Base-by-base conservation (phyloP, 169 alveolate species). In the Cyclospora cayetanensis region DNA sequence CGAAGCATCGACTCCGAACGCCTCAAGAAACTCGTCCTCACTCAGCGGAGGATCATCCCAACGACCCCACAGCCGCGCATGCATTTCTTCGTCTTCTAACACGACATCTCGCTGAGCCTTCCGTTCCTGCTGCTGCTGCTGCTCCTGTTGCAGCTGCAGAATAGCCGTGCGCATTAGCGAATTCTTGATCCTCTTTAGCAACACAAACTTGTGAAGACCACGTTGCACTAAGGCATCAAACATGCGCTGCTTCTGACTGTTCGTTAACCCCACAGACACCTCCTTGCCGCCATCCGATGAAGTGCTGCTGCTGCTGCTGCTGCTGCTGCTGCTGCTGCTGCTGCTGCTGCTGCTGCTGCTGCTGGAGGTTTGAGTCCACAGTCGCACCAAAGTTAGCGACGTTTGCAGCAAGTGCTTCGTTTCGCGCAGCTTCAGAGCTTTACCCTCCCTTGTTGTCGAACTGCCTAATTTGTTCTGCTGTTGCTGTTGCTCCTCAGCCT, bases 41-140 rank as follows among this genome's bases (percentile, higher is more conserved):
- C 87, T 76, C 4, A 76, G 27, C 12, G 87, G 87, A 20, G 70
- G 52, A 12, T 76, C 87, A 34, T 76, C 87, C 68, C 65, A 76
- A 34, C 87, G 87, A 46, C 87, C 87, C 87, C 87, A 76, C 42
- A 76, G 87, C 5, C 87, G 63, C 60, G 66, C 68, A 46, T 76
- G 66, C 87, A 76, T 42, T 53, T 76, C 87, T 42, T n/a, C n/a
- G n/a, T n/a, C n/a, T n/a, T 76, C 87, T 34, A 41, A 12, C 31
- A 4, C 34, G 12, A 18, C 53, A 7, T 68, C 50, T 50, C 37
- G 80, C 18, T 68, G 52, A 7, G 31, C 53, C 80, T 70, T 50
- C 83, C 39, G 82, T 53, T 70, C 55, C 82, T 70, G 86, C 86
- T 43, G 86, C 86, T 76, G 84, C 85, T 74, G 85, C 85, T 74